Evolutionary conservation across 1,284 basidiomycete species (phyloP), one percentile per base, ranked within the genome.

Genomic region (Trametes pubescens): DNA sequence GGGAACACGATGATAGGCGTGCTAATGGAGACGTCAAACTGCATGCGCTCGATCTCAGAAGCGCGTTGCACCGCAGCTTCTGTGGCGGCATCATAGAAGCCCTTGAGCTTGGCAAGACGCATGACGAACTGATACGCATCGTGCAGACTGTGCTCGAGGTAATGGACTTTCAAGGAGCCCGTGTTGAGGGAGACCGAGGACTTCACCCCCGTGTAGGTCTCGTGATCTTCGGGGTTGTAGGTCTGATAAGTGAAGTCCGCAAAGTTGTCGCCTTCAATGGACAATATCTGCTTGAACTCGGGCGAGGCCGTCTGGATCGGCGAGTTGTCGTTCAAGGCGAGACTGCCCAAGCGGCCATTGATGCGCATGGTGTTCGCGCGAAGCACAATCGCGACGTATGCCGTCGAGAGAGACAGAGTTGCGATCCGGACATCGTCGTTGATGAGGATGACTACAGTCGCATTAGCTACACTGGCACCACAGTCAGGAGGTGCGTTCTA

Each of bases 221-320:
- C 81, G 57, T 70, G 70, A 58, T 86, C 85, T 24, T 82, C 77
- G 16, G 92, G 86, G 76, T 97, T 93, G 77, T 90, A 97, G 0
- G 96, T 99, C 78, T 98, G 92, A 77, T 99, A 99, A 59, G 87
- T 88, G 80, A 99, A 96, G 76, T 98, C 94, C 26, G 96, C 97
- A 52, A 99, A 88, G 76, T 99, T 94, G 71, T 95, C 89, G 43
- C 96, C 98, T 74, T 99, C 95, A 61, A 99, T 99, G 34, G 95
- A 93, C 60, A 99, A 80, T 10, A 99, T 84, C 72, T 95, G 88
- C 73, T 94, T 93, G 82, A 97, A 98, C 60, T 90, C 86, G 1
- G 87, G 82, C 21, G 85, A 82, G 38, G 86, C 79, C 16, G 82
- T 81, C 59, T 85, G 78, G 22, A 80, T 74, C 22, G 80, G 69